Conservation (phyloP, 1,139 yeast species). For the Suhomyces panamericanus region DNA sequence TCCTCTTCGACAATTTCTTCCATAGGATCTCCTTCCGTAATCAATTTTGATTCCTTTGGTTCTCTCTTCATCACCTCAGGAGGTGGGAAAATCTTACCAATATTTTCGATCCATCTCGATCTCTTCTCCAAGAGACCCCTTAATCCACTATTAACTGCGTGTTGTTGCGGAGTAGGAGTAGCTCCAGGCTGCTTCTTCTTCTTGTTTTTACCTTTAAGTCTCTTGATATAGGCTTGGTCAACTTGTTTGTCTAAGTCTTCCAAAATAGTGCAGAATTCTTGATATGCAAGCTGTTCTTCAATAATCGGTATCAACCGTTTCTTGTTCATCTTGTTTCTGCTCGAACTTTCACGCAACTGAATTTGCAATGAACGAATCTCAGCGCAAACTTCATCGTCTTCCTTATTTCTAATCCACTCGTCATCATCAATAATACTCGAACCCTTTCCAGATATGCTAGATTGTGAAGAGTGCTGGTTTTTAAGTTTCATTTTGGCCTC, state of each 20-base stretch:
- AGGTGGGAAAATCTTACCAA: conserved; percentile 78
- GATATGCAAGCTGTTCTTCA: conserved; percentile 94
- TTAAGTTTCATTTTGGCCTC: conserved; percentile 24
- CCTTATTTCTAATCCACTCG: conserved; percentile 76
- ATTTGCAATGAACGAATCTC: conserved; percentile 76
- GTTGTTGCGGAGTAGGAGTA: conserved; percentile 37
- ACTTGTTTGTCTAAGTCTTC: conserved; percentile 96
- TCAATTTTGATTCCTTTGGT: conserved; percentile 60
- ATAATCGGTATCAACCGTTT: conserved; percentile 66
- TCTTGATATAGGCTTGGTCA: conserved; percentile 87
- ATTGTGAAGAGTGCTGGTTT: conserved; percentile 1
- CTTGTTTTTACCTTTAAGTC: conserved; percentile 79
- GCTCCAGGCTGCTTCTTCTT: conserved; percentile 61
- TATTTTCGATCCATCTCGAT: conserved; percentile 80
- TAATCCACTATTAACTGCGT: conserved; percentile 73
- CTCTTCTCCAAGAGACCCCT: conserved; percentile 83
- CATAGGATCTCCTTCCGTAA: conserved; percentile 34
- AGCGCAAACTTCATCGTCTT: conserved; percentile 92
- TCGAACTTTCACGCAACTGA: conserved; percentile 61
- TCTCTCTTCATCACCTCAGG: conserved; percentile 73
- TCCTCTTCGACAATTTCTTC: conserved; percentile 48
- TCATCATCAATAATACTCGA: conserved; percentile 57
- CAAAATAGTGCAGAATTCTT: conserved; percentile 83
- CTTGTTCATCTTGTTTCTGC: conserved; percentile 67
- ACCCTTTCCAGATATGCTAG: conserved; percentile 14